Evolutionary conservation across 768 basidiomycete genomes (phyloP).

Genomic region (Suillus alpinus): DNA sequence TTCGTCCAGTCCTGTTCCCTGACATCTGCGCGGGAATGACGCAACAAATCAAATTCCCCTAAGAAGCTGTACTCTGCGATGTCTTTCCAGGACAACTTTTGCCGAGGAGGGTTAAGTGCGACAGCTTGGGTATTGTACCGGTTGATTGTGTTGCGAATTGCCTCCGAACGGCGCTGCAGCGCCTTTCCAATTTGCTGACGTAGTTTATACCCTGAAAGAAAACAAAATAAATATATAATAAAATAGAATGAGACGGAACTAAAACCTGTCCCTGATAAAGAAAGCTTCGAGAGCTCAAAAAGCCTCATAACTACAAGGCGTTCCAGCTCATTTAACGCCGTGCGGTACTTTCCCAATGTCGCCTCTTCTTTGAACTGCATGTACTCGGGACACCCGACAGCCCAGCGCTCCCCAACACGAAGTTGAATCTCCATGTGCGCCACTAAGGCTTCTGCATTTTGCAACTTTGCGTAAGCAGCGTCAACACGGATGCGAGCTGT

Average conservation of each 20-base stretch:
- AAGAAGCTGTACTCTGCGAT: constrained; percentile 15
- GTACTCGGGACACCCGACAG: neutral
- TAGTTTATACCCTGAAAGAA: constrained; percentile 28
- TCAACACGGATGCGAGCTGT: constrained; percentile 2
- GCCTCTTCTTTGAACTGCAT: neutral
- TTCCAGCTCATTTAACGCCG: constrained; percentile 24
- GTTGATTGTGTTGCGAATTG: constrained; percentile 25
- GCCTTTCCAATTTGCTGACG: constrained; percentile 31
- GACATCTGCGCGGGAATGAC: neutral
- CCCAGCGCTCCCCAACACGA: constrained; percentile 1
- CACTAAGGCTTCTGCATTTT: constrained; percentile 3
- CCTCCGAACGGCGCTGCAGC: constrained; percentile 20
- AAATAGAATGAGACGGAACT: neutral
- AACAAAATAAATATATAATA: neutral
- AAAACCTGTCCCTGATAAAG: constrained; percentile 10
- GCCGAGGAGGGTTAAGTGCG: constrained; percentile 15
- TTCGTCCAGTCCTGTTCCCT: neutral
- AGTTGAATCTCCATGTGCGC: constrained; percentile 2
- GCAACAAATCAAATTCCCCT: constrained; percentile 12
- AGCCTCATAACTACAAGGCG: constrained; percentile 28
- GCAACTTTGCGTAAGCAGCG: neutral
- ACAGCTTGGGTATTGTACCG: constrained; percentile 25
- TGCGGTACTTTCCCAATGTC: neutral
- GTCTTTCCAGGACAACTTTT: constrained; percentile 15
- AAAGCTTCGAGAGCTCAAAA: constrained; percentile 29